These are phyloP conservation scores for Fonsecaea multimorphosa DNA, from an alignment of 2,329 filamentous ascomycete species.

Conservation along the genomic window DNA sequence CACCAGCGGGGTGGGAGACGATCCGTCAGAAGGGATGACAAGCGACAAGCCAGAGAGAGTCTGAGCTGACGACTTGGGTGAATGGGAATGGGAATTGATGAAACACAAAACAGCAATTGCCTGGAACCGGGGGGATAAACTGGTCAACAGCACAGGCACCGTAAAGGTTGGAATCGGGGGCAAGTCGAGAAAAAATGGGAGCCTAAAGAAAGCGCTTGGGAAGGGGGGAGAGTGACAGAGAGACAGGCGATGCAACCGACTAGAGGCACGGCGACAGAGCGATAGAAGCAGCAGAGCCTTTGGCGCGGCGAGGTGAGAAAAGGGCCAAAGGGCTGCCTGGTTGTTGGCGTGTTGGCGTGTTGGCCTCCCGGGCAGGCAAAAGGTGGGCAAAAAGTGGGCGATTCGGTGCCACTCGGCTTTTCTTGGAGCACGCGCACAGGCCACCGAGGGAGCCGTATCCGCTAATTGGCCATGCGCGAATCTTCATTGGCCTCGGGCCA, in stretches of 20 bases:
- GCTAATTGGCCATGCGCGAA: not conserved
- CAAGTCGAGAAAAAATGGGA: constrained; percentile 25
- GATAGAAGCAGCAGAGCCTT: not conserved
- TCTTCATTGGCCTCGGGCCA: not conserved
- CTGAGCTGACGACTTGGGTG: constrained; percentile 13
- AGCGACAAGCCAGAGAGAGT: constrained; percentile 14
- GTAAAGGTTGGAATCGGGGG: constrained; percentile 24
- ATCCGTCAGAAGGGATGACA: constrained; percentile 12
- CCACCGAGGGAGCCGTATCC: not conserved
- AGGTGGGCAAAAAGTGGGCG: constrained; percentile 1
- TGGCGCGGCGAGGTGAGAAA: too few relatives aligned
- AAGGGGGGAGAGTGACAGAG: constrained; percentile 7
- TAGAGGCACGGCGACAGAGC: not conserved
- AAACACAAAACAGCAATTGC: constrained; percentile 18
- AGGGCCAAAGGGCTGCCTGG: not conserved
- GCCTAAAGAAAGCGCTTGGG: constrained; percentile 21
- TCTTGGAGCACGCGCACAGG: not conserved
- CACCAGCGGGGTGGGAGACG: constrained; percentile 18
- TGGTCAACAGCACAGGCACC: constrained; percentile 18
- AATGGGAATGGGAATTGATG: constrained; percentile 7
- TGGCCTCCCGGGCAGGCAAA: too few relatives aligned
- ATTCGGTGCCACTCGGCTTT: constrained; percentile 1
- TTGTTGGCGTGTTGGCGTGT: not conserved
- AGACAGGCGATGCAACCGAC: constrained; percentile 3
- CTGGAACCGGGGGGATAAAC: constrained; percentile 8